Evolutionary conservation across 208 protist genomes (phyloP).

Genomic region (Crithidia sp.): DNA sequence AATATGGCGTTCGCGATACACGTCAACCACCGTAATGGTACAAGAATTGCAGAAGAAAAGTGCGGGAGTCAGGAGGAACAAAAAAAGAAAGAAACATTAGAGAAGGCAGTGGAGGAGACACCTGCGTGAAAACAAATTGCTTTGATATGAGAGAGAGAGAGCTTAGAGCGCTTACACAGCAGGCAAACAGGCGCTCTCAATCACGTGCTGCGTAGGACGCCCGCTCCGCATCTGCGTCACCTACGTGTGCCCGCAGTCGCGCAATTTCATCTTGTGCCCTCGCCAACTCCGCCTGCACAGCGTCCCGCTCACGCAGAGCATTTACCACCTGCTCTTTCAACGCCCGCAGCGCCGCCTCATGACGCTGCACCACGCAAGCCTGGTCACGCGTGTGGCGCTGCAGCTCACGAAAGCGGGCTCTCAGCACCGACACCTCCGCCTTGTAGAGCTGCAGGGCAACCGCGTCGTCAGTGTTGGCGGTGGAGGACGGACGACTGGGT

Average conservation of each 20-base stretch:
- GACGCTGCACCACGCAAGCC: conserved; percentile 20
- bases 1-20: no score
- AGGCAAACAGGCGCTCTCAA: neutral
- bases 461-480: neutral
- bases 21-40: no score
- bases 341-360: conserved; percentile 9
- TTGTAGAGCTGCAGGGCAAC: conserved; percentile 13
- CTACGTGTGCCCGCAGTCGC: conserved; percentile 23
- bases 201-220: no score
- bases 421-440: conserved; percentile 20
- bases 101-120: neutral
- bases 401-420: conserved; percentile 21
- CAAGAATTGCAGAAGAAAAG: neutral
- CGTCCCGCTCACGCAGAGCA: conserved; percentile 3
- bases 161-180: neutral
- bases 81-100: neutral
- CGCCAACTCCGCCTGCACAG: conserved; percentile 2
- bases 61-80: neutral
- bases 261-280: conserved; percentile 1
- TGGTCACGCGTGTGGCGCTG: conserved; percentile 22
- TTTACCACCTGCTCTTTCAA: neutral
- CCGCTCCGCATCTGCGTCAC: neutral
- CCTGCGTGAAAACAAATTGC: neutral
- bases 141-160: neutral
- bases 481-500: neutral